These are phyloP conservation scores for Verbascum thapsus DNA, from an alignment of 257 asterid genomes.

Conservation along the genomic window DNA sequence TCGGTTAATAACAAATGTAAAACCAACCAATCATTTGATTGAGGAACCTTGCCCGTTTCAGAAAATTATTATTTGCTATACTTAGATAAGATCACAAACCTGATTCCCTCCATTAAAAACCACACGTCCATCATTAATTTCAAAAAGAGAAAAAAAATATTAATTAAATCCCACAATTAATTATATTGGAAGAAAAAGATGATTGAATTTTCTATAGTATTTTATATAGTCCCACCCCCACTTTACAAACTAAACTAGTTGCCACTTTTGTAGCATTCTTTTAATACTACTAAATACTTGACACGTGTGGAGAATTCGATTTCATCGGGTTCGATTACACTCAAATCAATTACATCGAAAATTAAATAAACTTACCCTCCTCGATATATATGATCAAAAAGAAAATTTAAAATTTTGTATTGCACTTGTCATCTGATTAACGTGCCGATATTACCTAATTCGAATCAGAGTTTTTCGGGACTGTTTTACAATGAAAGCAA, in stretches of 20 bases:
- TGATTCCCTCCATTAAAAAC: not conserved
- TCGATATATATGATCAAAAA: no score
- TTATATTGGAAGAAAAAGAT: not conserved
- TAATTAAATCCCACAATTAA: constrained; percentile 17
- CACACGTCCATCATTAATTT: constrained; percentile 35
- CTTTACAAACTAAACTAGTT: not conserved
- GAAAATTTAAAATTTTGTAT: no score
- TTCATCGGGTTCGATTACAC: no score
- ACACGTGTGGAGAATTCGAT: constrained; percentile 42
- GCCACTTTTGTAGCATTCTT: constrained; percentile 27
- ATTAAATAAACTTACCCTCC: no score
- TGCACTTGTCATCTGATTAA: no score
- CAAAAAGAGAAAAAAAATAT: not conserved
- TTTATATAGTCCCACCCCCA: not conserved
- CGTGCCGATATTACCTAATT: no score
- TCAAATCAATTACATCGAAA: no score
- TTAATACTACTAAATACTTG: constrained; percentile 15
- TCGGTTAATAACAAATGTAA: constrained; percentile 44
- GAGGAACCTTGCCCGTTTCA: not conserved
- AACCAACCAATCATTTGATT: constrained; percentile 40
- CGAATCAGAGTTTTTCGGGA: no score
- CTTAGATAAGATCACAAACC: constrained; percentile 23
- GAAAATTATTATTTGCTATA: not conserved
- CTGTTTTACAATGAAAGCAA: not conserved
- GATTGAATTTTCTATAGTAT: not conserved